Conservation (phyloP, 345 rosid genomes). For the Heritiera littoralis region DNA sequence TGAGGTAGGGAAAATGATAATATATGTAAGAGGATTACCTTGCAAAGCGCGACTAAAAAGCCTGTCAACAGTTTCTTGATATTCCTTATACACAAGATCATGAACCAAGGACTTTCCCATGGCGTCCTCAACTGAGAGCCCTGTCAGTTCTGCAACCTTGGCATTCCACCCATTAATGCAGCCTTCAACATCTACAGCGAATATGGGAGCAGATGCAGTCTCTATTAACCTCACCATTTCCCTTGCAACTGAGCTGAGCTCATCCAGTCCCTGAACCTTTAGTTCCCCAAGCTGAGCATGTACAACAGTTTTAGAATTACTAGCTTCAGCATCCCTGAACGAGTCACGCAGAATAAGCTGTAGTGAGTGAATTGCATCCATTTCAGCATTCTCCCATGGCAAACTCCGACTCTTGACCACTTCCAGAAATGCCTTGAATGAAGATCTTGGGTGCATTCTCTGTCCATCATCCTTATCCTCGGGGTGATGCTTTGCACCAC, state of each 20-base stretch:
- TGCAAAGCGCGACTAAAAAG: constrained; percentile 71
- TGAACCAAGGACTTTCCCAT: constrained; percentile 90
- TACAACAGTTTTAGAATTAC: constrained; percentile 66
- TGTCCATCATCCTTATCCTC: constrained; percentile 95
- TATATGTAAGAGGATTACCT: constrained; percentile 53
- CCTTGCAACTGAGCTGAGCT: constrained; percentile 93
- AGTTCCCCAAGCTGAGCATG: constrained; percentile 52
- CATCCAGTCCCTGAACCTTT: constrained; percentile 79
- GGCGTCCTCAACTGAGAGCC: constrained; percentile 89
- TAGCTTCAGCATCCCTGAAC: constrained; percentile 70
- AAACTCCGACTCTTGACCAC: constrained; percentile 94
- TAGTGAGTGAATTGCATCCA: constrained; percentile 99
- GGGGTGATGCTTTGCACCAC: constrained; percentile 99
- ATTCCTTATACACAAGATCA: constrained; percentile 77
- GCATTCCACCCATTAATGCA: constrained; percentile 94
- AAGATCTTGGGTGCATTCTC: constrained; percentile 96
- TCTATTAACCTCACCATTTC: constrained; percentile 99
- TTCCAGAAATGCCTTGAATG: constrained; percentile 95
- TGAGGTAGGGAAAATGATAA: constrained; percentile 4
- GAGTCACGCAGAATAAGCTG: constrained; percentile 96
- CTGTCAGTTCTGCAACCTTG: constrained; percentile 86
- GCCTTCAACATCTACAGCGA: constrained; percentile 89
- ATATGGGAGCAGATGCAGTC: constrained; percentile 96
- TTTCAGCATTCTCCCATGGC: constrained; percentile 96
- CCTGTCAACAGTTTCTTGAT: constrained; percentile 67